Base-by-base conservation (phyloP, 768 basidiomycete species). In the Naganishia kalamii region DNA sequence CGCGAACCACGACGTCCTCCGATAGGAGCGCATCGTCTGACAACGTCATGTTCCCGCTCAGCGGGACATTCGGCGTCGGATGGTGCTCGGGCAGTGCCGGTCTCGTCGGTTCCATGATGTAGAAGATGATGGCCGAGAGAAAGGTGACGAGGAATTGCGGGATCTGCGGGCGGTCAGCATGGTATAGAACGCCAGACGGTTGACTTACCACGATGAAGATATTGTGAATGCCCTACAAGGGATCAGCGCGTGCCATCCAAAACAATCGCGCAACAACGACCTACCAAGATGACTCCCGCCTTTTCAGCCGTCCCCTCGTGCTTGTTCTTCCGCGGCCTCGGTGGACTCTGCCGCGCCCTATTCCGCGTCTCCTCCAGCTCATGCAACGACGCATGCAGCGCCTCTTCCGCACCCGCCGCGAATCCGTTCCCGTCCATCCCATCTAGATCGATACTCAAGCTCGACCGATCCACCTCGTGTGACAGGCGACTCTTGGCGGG, bases 61-160 rank as follows among this genome's bases (percentile, higher is more conserved):
- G 62, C 1, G 71, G 73, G 23, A 69, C 52, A 15, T 63, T 68
- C 13, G 66, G 68, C 44, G 23, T 69, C 43, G 69, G 62, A 33
- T 75, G 76, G 62, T 69, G 69, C 32, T 72, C 67, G 1, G 68
- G 69, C 33, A 75, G 68, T 10, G 75, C n/a, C 7, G 68, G 49
- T 30, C 70, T 65, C 3, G 70, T 71, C 4, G 88, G 87, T 66
- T 94, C 92, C 66, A 92, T 82, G 4, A 96, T 78, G 17, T 88
- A 89, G 72, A 98, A 96, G 49, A 97, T 83, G 67, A 93, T 80
- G 11, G 92, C 85, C 0, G 91, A 86, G 4, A 97, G 77, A 25
- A 86, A 91, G 0, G 90, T 93, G 33, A 93, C 88, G 43, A 98
- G 82, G 78, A 97, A 93, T 73, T 98, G 94, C 0, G 94, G 94